phyloP scores from a whole-genome alignment of 2,329 filamentous ascomycete genomes.

The Clarireedia paspali region DNA sequence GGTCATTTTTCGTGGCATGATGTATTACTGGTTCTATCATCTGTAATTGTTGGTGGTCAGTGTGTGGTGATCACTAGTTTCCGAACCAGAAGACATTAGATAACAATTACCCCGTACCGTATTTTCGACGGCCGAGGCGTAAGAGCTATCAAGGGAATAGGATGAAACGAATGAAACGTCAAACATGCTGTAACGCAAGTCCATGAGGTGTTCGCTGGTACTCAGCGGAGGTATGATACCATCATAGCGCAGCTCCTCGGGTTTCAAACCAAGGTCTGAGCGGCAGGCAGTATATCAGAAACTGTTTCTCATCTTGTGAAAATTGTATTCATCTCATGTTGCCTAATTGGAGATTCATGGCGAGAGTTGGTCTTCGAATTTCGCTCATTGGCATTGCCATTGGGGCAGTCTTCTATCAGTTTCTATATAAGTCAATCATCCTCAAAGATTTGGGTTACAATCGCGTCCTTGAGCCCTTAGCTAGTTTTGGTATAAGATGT shows the following conservation, averaged over 20 bases:
- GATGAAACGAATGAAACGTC: too few species aligned
- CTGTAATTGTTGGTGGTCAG: too few species aligned
- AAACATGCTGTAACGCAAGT: too few species aligned
- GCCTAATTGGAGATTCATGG: conserved; percentile 3
- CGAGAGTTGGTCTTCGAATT: background rate
- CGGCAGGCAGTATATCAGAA: background rate
- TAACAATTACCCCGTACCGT: too few species aligned
- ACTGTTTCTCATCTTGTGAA: background rate
- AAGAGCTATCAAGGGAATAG: too few species aligned
- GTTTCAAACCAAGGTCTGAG: background rate
- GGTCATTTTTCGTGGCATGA: too few species aligned
- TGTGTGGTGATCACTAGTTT: too few species aligned
- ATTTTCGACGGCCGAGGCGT: too few species aligned
- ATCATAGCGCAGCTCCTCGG: background rate
- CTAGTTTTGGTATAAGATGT: conserved; percentile 27
- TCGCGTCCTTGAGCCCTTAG: conserved; percentile 27
- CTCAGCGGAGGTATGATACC: background rate
- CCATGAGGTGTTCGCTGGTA: too few species aligned
- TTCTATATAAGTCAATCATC: conserved; percentile 25
- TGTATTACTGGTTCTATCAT: too few species aligned
- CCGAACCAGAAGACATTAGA: too few species aligned
- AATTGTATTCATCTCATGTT: background rate
- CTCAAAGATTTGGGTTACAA: conserved; percentile 28
- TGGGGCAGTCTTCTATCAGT: conserved; percentile 26
- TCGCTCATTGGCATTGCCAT: conserved; percentile 12